Base-by-base conservation (phyloP, 1,284 basidiomycete species). In the Mycena sp. region DNA sequence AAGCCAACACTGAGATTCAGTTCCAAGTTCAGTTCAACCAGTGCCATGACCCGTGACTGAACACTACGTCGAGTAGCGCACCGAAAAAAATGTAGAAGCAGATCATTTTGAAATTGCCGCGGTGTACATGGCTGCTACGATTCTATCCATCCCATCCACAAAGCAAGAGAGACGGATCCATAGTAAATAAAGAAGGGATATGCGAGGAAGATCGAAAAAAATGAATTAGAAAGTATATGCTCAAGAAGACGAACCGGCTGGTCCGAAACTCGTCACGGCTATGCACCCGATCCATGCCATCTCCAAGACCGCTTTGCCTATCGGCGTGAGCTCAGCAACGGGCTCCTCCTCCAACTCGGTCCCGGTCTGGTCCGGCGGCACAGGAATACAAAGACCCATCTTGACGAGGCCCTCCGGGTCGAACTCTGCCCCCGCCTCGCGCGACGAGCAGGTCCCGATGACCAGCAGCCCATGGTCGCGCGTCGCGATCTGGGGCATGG, bases 261-360 rank as follows among this genome's bases (percentile, higher is more conserved):
- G 61, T 44, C 81, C 80, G 71, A 92, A 92, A 66, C 88, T 90
- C 62, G 87, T 89, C 62, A 94, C 80, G 10, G 92, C 90, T 72
- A 94, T 81, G 62, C 87, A 88, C 11, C 91, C 92, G 46, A 91
- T 79, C 90, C 91, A 94, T 25, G 87, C 87, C 89, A 93, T 91
- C 79, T 94, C 92, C 65, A 92, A 81, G 23, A 87, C 89, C 3
- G 92, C 90, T 63, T 85, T 83, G 32, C 92, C 92, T 54, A 94
- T 85, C 1, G 90, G 86, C 9, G 89, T 94, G 65, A 91, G 78
- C 61, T 85, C 83, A 44, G 67, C 52, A 69, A 69, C 30, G 21
- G 65, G 65, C 49, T 77, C 76, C 44, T 69, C 71, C 19, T 62
- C 64, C 61, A 21, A 64, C 69, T 63, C 56, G 6, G 73, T 70